Conservation (phyloP, 2,329 filamentous ascomycete genomes). For the Bimuria novae-zelandiae region DNA sequence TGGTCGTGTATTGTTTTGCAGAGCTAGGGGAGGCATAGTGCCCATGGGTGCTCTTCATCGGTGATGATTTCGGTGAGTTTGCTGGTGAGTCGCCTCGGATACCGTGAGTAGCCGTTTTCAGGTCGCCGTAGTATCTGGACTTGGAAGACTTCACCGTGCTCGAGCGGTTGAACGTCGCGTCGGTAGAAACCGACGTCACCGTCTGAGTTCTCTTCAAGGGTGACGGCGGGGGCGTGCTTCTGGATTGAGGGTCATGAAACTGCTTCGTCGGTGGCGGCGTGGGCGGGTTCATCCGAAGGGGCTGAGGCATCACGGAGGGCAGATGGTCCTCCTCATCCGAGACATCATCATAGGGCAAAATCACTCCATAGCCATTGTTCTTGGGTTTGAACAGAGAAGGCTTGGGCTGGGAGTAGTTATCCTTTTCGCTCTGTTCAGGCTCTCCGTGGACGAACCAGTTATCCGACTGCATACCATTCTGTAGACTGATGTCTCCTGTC, state of each 20-base stretch:
- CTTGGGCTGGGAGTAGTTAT: conserved; percentile 21
- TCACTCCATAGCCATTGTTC: conserved; percentile 34
- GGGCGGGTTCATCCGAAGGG: conserved; percentile 55
- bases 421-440: conserved; percentile 14
- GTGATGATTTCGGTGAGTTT: conserved; percentile 28
- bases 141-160: conserved; percentile 42
- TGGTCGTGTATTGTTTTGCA: conserved; percentile 38
- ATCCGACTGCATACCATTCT: conserved; percentile 47
- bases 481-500: conserved; percentile 35
- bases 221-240: conserved; percentile 19
- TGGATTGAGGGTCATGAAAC: conserved; percentile 17
- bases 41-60: conserved; percentile 26
- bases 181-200: conserved; percentile 32
- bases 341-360: conserved; percentile 33
- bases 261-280: conserved; percentile 41
- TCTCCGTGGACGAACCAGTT: conserved; percentile 54
- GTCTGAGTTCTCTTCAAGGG: conserved; percentile 32
- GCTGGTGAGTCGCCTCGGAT: conserved; percentile 37
- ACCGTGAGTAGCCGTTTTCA: conserved; percentile 48
- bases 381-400: conserved; percentile 32
- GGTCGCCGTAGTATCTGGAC: conserved; percentile 53
- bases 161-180: conserved; percentile 37
- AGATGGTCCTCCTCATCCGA: conserved; percentile 38
- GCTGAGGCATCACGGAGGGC: conserved; percentile 43
- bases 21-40: conserved; percentile 31